Conservation (phyloP, 352 stramenopile genomes). For the Halophytophthora polymorphica region DNA sequence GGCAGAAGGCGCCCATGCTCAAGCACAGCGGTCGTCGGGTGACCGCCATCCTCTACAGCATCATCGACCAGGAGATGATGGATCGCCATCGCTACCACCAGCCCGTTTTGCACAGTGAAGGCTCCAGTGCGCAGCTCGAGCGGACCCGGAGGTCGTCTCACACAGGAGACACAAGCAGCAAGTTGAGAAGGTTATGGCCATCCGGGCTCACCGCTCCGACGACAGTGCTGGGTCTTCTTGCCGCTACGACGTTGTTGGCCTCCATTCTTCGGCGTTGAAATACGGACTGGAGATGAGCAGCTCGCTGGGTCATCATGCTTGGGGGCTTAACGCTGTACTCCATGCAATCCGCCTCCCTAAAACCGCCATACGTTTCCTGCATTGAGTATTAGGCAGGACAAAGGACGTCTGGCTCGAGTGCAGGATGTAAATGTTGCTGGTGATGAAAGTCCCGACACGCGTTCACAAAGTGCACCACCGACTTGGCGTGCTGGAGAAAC, state of each 20-base stretch:
- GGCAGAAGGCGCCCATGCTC: slow-evolving; percentile 84
- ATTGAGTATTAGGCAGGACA: slow-evolving; percentile 55
- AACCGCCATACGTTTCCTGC: no score
- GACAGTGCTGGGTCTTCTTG: slow-evolving; percentile 21
- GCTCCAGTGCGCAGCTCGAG: background rate
- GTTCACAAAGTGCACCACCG: slow-evolving; percentile 79
- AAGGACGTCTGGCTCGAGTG: slow-evolving; percentile 69
- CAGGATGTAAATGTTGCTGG: slow-evolving; percentile 65
- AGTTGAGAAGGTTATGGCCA: slow-evolving; percentile 5
- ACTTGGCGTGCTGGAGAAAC: slow-evolving; percentile 70
- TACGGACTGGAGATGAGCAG: background rate
- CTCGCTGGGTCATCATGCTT: background rate
- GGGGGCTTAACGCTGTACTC: no score
- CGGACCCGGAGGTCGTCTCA: background rate
- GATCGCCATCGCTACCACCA: slow-evolving; percentile 32
- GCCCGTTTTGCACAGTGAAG: slow-evolving; percentile 3
- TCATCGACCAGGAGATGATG: slow-evolving; percentile 80
- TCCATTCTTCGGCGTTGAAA: slow-evolving; percentile 18
- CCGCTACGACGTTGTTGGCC: slow-evolving; percentile 21
- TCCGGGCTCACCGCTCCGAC: slow-evolving; percentile 11
- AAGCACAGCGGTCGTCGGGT: slow-evolving; percentile 80
- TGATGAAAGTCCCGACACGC: slow-evolving; percentile 86
- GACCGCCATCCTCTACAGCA: slow-evolving; percentile 78
- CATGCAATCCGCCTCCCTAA: no score
- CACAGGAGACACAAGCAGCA: background rate